Conservation (phyloP, 1,139 yeast genomes). For the Saccharomyces hybrid region DNA sequence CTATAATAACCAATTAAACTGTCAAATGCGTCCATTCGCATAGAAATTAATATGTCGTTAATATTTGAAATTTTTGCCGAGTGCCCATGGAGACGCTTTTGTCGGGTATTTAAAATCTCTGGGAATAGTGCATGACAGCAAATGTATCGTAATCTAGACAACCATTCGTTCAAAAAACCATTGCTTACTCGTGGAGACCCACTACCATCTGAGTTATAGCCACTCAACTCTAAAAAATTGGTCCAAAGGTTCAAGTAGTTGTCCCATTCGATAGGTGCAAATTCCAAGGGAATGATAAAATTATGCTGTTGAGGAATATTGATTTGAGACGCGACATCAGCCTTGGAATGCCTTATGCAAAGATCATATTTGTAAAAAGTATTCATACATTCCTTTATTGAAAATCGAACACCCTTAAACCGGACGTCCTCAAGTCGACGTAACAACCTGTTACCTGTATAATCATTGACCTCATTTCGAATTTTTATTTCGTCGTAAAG, state of each 20-base stretch:
- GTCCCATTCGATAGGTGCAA: constrained; percentile 75
- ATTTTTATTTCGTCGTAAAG: not conserved
- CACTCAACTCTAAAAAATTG: constrained; percentile 44
- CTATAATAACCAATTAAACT: constrained; percentile 46
- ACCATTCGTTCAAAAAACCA: constrained; percentile 44
- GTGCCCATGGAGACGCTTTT: constrained; percentile 4
- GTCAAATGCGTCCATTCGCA: constrained; percentile 49
- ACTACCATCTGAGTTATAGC: constrained; percentile 50
- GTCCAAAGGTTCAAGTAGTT: constrained; percentile 61
- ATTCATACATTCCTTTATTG: constrained; percentile 21
- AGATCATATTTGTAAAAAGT: constrained; percentile 29
- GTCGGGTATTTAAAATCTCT: constrained; percentile 16
- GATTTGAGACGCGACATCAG: constrained; percentile 72
- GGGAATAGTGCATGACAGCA: constrained; percentile 82
- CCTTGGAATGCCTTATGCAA: constrained; percentile 74
- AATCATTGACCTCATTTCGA: constrained; percentile 3
- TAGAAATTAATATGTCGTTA: constrained; percentile 55
- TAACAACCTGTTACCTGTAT: not conserved
- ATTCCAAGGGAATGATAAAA: constrained; percentile 59
- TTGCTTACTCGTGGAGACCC: constrained; percentile 42
- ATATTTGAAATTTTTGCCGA: constrained; percentile 43
- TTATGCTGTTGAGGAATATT: constrained; percentile 70
- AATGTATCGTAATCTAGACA: constrained; percentile 59
- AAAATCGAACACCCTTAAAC: constrained; percentile 17
- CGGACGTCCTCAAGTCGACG: constrained; percentile 13